A percentile compares a stretch with the other conserved stretches of the same genome.
Evolutionary conservation across 2,329 filamentous ascomycete genomes (phyloP).

Genomic region (Knufia petricola): DNA sequence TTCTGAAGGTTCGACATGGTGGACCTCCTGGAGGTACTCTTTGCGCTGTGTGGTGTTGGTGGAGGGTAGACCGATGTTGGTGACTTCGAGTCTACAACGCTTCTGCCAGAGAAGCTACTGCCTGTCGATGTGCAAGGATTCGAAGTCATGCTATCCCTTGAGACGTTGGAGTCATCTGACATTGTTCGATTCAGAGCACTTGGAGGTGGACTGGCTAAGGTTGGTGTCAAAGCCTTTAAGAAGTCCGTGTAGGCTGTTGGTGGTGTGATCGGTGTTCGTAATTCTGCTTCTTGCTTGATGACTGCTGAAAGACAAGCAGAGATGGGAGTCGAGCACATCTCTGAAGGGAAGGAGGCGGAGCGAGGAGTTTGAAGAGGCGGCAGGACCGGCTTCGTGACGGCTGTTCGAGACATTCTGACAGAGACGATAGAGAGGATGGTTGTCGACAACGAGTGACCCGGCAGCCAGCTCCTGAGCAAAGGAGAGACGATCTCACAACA

Average conservation of each 20-base stretch:
- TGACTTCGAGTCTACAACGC: constrained; percentile 41
- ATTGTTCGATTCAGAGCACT: constrained; percentile 35
- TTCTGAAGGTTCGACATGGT: constrained; percentile 48
- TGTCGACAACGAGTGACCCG: constrained; percentile 24
- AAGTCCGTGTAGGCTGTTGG: constrained; percentile 88
- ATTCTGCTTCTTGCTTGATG: constrained; percentile 60
- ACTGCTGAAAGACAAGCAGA: constrained; percentile 44
- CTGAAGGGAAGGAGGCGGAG: constrained; percentile 39
- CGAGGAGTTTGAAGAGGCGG: constrained; percentile 37
- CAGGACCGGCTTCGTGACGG: constrained; percentile 29
- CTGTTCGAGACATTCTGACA: constrained; percentile 12
- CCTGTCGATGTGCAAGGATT: constrained; percentile 29
- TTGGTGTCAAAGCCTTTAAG: constrained; percentile 66
- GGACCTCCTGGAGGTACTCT: constrained; percentile 33
- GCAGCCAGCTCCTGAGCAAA: constrained; percentile 6
- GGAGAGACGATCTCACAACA: background rate
- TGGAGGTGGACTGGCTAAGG: constrained; percentile 58
- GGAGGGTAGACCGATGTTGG: constrained; percentile 46
- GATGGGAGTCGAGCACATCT: constrained; percentile 42
- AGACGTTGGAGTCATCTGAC: constrained; percentile 34
- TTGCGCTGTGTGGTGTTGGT: constrained; percentile 45
- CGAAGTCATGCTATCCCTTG: constrained; percentile 28
- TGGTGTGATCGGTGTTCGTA: constrained; percentile 81
- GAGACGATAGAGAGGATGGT: constrained; percentile 14
- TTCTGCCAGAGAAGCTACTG: constrained; percentile 40